Percentiles rank a stretch among this genome's conserved stretches.
Conservation (phyloP, 2,329 filamentous ascomycete species). For the Colletotrichum eleusines region DNA sequence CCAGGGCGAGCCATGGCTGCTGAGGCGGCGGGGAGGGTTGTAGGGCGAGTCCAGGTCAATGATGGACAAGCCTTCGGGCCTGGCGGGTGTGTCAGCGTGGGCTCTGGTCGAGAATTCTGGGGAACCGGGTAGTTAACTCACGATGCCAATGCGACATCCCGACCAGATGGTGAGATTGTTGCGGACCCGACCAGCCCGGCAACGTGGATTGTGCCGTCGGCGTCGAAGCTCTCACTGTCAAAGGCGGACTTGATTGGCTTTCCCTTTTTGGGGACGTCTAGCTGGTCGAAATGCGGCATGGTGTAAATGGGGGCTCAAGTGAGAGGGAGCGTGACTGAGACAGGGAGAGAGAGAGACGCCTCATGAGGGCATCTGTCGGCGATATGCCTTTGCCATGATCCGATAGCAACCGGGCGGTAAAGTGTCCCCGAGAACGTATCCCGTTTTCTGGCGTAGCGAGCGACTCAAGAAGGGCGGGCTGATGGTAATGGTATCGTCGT, state of each 20-base stretch:
- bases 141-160: conserved; percentile 91
- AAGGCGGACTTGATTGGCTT: conserved; percentile 76
- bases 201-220: conserved; percentile 86
- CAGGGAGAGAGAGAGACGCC: conserved; percentile 36
- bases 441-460: background rate
- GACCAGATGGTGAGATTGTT: conserved; percentile 90
- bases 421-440: background rate
- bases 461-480: conserved; percentile 5
- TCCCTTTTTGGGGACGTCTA: conserved; percentile 64
- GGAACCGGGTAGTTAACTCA: conserved; percentile 55
- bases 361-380: conserved; percentile 38
- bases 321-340: conserved; percentile 2
- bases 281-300: conserved; percentile 65
- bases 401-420: background rate
- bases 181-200: conserved; percentile 87
- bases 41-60: conserved; percentile 93
- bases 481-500: conserved; percentile 6
- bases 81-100: conserved; percentile 47
- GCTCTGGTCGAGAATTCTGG: background rate
- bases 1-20: conserved; percentile 89
- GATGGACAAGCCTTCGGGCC: conserved; percentile 87
- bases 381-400: conserved; percentile 38
- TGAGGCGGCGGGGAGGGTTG: conserved; percentile 84
- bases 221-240: conserved; percentile 89
- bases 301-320: conserved; percentile 43